These are phyloP conservation scores for Mucor saturninus DNA, from an alignment of 371 early-diverging fungal species.

Conservation along the genomic window DNA sequence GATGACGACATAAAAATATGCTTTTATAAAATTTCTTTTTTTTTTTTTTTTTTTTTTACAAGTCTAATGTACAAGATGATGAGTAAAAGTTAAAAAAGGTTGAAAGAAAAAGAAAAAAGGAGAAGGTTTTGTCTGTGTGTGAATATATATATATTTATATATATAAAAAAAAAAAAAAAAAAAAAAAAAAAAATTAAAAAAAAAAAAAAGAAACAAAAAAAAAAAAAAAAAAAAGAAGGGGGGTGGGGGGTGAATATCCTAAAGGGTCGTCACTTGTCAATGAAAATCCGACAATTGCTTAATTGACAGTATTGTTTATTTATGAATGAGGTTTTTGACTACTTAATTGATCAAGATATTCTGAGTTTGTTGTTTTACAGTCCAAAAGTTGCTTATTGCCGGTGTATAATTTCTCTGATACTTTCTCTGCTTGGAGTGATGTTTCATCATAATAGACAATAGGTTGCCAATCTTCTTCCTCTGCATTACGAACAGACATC, in stretches of 20 bases:
- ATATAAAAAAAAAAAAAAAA: background rate
- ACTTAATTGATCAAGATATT: conserved; percentile 49
- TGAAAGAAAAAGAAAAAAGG: background rate
- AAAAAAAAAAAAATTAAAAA: background rate
- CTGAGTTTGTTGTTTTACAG: conserved; percentile 42
- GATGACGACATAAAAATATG: conserved; percentile 47
- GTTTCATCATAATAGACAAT: conserved; percentile 69
- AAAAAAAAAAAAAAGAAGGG: background rate
- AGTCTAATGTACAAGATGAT: background rate
- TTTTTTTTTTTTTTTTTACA: background rate
- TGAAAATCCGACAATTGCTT: no score
- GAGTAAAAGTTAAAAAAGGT: background rate
- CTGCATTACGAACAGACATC: conserved; percentile 64
- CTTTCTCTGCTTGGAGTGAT: conserved; percentile 48
- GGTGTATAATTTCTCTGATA: conserved; percentile 52
- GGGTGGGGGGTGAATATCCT: background rate
- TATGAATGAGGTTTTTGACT: conserved; percentile 11
- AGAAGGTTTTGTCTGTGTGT: background rate
- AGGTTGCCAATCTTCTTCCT: conserved; percentile 81
- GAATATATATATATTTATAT: background rate
- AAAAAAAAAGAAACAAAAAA: background rate
- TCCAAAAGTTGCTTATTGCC: conserved; percentile 42
- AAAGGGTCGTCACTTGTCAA: background rate
- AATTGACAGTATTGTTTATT: background rate
- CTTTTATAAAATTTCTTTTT: conserved; percentile 1